phyloP scores from a whole-genome alignment of 2,329 filamentous ascomycete species.

The Aurifilum marmelostoma region DNA sequence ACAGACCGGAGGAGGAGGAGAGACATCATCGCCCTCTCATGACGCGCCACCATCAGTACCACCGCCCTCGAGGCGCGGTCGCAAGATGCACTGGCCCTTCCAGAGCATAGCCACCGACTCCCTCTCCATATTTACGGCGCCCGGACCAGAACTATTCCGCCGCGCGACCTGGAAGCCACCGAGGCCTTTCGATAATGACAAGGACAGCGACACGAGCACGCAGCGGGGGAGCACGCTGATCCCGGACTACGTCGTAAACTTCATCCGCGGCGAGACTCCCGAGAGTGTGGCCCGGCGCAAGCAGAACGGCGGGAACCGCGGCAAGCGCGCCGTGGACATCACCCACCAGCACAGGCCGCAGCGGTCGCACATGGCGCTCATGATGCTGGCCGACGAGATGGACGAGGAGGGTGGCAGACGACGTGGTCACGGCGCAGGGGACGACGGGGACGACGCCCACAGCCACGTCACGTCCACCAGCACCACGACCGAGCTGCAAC shows the following conservation, averaged over 20 bases:
- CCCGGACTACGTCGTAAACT: conserved; percentile 60
- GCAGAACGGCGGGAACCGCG: conserved; percentile 40
- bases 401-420: neutral
- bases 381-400: conserved; percentile 34
- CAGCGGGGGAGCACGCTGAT: conserved; percentile 48
- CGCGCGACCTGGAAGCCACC: conserved; percentile 36
- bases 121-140: conserved; percentile 31
- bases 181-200: conserved; percentile 17
- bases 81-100: conserved; percentile 41
- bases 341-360: conserved; percentile 36
- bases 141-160: conserved; percentile 21
- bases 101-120: conserved; percentile 37
- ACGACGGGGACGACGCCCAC: conserved; percentile 8
- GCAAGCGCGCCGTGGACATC: conserved; percentile 39
- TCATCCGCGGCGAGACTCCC: conserved; percentile 58
- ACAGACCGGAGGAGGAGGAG: neutral
- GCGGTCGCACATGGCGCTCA: conserved; percentile 42
- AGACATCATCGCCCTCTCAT: neutral
- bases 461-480: conserved; percentile 25
- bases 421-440: neutral
- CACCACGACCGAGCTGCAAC: conserved; percentile 29
- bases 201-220: conserved; percentile 25
- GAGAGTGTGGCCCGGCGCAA: conserved; percentile 53
- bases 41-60: conserved; percentile 9
- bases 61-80: conserved; percentile 26